Evolutionary conservation across 192 early-diverging fungal genomes (phyloP).

Genomic region (Rhizophagus clarus): DNA sequence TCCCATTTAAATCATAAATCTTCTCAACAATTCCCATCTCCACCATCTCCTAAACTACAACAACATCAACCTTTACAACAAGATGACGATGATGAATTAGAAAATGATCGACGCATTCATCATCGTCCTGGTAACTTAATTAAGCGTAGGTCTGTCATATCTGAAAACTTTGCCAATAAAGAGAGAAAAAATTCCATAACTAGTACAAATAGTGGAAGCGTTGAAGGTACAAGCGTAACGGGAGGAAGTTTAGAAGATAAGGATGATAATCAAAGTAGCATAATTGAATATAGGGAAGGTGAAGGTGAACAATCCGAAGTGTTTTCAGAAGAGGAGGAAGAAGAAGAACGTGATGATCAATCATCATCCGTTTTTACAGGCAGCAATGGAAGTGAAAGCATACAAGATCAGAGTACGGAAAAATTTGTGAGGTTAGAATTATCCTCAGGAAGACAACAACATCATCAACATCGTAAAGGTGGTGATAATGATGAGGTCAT

Average conservation of each 20-base stretch:
- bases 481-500: not conserved
- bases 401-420: not conserved
- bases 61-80: not conserved
- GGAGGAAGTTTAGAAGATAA: not conserved
- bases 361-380: slow-evolving; percentile 29
- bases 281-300: not conserved
- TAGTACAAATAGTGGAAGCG: slow-evolving; percentile 29
- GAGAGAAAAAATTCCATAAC: slow-evolving; percentile 31
- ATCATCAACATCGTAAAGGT: not conserved
- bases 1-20: not conserved
- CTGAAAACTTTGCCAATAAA: slow-evolving; percentile 7
- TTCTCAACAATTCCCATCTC: not conserved
- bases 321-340: not conserved
- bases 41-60: slow-evolving; percentile 8
- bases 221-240: not conserved
- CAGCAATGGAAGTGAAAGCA: slow-evolving; percentile 27
- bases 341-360: slow-evolving; percentile 32
- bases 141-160: not conserved
- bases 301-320: slow-evolving; percentile 8
- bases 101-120: not conserved
- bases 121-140: not conserved
- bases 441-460: not conserved
- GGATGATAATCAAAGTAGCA: not conserved
- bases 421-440: not conserved
- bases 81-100: not conserved